Evolutionary conservation across 1,284 basidiomycete genomes (phyloP), one percentile per base, ranked within the genome.

Genomic region (Malassezia pachydermatis): DNA sequence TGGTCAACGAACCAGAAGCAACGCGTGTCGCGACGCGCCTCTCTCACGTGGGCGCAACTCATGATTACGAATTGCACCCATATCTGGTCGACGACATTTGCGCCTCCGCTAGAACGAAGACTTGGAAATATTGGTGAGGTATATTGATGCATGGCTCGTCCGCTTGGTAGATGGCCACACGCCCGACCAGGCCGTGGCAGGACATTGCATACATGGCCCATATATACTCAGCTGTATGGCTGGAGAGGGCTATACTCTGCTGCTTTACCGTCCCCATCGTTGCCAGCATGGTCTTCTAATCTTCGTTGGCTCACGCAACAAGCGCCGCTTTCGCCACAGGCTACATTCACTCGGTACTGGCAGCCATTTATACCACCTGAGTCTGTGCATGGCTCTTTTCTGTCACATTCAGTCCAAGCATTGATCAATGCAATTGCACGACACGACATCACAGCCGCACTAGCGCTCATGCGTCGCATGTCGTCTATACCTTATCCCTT

Each of bases 281-380:
- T 20, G 34, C 11, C 19, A 20, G n/a, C n/a, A 19, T 10, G 10
- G 34, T 19, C 34, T 17, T 19, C 34, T 10, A 10, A 10, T 20
- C 34, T 36, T 6, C 34, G 34, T 9, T 36, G 34, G 34, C 34
- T 36, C n/a, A 36, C 34, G 34, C 34, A 17, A 10, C n/a, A 36
- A 10, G 34, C 34, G 19, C 34, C 10, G n/a, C n/a, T 10, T 19
- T 10, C 16, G 34, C 34, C n/a, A 10, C 34, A 13, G 14, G 25
- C 38, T 13, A 45, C 35, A 2, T 51, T 45, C 41, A 23, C 43
- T n/a, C 37, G 44, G 4, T 51, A 45, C 36, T 41, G 23, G 16
- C 37, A 45, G 9, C 42, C 49, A 2, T 46, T 41, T 19, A 23
- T 28, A 19, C 38, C 29, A 9, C 49, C 49, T 2, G 11, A 13